These are phyloP conservation scores for Tetragonia tetragonoides DNA, from an alignment of 148 eudicot genomes.

Conservation along the genomic window DNA sequence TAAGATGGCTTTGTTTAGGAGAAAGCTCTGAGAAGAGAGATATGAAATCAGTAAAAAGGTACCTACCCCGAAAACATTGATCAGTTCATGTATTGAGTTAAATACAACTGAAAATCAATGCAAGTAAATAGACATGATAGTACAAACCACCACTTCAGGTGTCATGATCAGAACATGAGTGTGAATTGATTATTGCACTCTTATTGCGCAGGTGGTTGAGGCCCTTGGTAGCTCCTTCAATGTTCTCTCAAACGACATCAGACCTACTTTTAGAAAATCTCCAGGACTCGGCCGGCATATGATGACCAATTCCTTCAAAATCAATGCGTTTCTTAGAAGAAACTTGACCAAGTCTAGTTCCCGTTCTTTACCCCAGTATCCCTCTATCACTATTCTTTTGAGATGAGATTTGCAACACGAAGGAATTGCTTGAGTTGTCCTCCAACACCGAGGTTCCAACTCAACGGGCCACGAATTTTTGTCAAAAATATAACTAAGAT, in stretches of 20 bases:
- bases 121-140: no score
- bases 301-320: conserved; percentile 15
- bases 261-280: neutral
- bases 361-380: neutral
- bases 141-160: no score
- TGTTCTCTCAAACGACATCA: neutral
- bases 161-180: neutral
- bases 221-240: neutral
- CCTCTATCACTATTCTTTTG: conserved; percentile 11
- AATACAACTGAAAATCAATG: no score
- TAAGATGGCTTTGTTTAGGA: no score
- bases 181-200: neutral
- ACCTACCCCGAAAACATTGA: no score
- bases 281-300: neutral
- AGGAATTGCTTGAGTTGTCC: conserved; percentile 6
- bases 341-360: conserved; percentile 4
- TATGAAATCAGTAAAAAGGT: no score
- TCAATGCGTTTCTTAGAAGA: conserved; percentile 12
- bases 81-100: no score
- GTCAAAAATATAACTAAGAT: no score
- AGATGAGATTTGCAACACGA: conserved; percentile 19
- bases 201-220: neutral
- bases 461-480: no score
- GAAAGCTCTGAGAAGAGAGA: no score
- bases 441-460: neutral